A percentile compares a stretch with the other conserved stretches of the same genome.
Conservation (phyloP, 1,284 basidiomycete genomes). For the Apiotrichum mycotoxinovorans region DNA sequence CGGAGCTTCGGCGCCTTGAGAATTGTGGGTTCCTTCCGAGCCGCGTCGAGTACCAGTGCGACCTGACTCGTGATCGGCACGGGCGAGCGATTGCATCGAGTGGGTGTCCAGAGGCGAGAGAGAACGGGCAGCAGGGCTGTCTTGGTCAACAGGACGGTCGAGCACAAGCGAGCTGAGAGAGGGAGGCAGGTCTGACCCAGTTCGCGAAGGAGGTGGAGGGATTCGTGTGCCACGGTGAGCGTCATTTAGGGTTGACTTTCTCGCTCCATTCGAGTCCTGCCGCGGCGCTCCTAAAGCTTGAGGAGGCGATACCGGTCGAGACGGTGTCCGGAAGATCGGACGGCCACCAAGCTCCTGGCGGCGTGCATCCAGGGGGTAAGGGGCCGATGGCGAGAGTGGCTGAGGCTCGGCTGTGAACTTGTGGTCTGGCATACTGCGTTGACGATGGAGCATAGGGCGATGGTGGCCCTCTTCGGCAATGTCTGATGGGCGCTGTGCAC, state of each 20-base stretch:
- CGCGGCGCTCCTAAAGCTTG: neutral
- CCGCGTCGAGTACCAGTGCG: neutral
- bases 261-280: neutral
- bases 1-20: neutral
- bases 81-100: neutral
- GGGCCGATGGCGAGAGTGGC: neutral
- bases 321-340: neutral
- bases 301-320: neutral
- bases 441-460: neutral
- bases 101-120: neutral
- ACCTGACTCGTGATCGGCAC: neutral
- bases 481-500: neutral
- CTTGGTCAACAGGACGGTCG: conserved; percentile 2
- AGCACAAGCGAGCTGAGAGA: conserved; percentile 6
- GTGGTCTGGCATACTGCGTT: neutral
- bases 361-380: neutral
- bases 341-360: neutral
- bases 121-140: neutral
- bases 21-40: neutral
- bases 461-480: neutral
- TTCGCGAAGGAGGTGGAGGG: neutral
- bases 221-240: neutral
- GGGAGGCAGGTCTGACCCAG: conserved; percentile 2
- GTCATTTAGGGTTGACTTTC: neutral
- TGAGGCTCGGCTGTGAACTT: neutral